Conservation (phyloP, 768 basidiomycete species). For the Boletus eberwhitei region DNA sequence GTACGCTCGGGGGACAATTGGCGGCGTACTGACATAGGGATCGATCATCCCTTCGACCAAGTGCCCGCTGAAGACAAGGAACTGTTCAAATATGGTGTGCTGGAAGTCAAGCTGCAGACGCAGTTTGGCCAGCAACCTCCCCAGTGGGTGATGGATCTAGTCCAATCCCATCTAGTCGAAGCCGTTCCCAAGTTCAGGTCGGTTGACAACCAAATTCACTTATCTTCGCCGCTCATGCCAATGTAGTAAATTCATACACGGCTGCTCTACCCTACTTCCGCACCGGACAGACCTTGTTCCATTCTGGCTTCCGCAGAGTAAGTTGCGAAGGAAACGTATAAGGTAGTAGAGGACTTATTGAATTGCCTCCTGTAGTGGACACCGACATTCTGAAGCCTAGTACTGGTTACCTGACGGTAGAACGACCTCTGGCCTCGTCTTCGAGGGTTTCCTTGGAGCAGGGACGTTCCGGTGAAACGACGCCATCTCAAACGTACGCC, state of each 20-base stretch:
- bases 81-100: constrained; percentile 92
- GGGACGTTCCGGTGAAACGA: constrained; percentile 42
- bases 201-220: constrained; percentile 14
- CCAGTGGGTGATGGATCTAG: constrained; percentile 94
- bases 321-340: constrained; percentile 9
- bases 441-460: constrained; percentile 47
- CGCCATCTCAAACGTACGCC: constrained; percentile 52
- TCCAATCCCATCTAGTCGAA: constrained; percentile 92
- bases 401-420: constrained; percentile 71
- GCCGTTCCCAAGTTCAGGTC: constrained; percentile 97
- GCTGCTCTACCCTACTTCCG: constrained; percentile 89
- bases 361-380: constrained; percentile 59
- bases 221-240: constrained; percentile 2
- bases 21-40: constrained; percentile 90
- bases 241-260: constrained; percentile 88
- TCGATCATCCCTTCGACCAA: constrained; percentile 87
- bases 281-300: constrained; percentile 94
- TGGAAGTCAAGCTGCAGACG: constrained; percentile 97
- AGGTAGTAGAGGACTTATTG: not conserved
- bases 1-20: constrained; percentile 83
- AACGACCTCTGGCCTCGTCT: constrained; percentile 58
- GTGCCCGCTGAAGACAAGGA: constrained; percentile 78
- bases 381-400: constrained; percentile 93
- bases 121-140: constrained; percentile 95
- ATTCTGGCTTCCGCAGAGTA: constrained; percentile 97